A percentile compares a stretch with the other conserved stretches of the same genome.
These are phyloP conservation scores for Umbelopsis vinacea DNA, from an alignment of 192 early-diverging fungal genomes.

Conservation along the genomic window DNA sequence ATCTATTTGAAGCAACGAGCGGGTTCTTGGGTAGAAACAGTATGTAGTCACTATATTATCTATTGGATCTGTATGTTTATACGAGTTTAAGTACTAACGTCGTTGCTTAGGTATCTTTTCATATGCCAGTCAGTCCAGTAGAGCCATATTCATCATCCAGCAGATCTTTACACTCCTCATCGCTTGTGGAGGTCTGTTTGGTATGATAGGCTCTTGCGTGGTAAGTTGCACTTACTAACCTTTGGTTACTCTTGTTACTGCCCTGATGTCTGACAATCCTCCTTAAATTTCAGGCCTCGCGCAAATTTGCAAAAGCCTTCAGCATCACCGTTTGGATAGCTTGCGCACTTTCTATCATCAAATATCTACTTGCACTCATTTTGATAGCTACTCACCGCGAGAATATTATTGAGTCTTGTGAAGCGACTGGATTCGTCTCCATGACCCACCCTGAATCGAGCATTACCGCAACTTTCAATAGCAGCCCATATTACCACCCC, in stretches of 20 bases:
- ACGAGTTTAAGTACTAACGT: background rate
- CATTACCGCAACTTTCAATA: constrained; percentile 11
- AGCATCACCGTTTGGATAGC: constrained; percentile 39
- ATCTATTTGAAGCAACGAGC: constrained; percentile 30
- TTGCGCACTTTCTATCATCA: constrained; percentile 35
- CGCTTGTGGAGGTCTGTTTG: constrained; percentile 34
- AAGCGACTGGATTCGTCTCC: constrained; percentile 33
- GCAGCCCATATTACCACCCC: constrained; percentile 37
- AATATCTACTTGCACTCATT: constrained; percentile 33
- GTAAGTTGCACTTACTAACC: constrained; percentile 22
- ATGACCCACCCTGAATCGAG: constrained; percentile 27
- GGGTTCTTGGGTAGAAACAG: constrained; percentile 32
- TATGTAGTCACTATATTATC: constrained; percentile 20
- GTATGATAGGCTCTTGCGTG: constrained; percentile 38
- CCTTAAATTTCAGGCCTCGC: constrained; percentile 28
- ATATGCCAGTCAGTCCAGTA: constrained; percentile 37
- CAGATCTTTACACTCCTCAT: constrained; percentile 35
- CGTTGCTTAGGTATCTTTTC: constrained; percentile 28
- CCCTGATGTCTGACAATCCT: background rate
- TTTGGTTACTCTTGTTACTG: background rate
- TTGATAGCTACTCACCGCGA: constrained; percentile 32
- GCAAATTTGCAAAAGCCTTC: constrained; percentile 38
- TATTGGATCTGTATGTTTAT: background rate
- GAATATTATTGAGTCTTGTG: constrained; percentile 28
- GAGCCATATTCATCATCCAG: constrained; percentile 32